phyloP scores from a whole-genome alignment of 805 yeast species.

The Saturnispora gosingensis region DNA sequence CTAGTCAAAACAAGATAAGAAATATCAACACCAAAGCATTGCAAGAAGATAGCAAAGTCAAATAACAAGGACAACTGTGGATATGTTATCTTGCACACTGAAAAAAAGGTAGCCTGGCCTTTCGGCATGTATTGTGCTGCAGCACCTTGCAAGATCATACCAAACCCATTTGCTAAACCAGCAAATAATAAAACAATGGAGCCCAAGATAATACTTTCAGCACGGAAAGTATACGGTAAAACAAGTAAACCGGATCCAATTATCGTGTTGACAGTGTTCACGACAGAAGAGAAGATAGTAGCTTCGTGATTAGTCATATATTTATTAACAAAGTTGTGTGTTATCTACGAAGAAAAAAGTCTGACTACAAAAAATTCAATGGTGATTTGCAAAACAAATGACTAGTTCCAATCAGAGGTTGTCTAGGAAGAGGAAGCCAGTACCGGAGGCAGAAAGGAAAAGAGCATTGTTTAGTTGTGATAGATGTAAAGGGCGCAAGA shows the following conservation, averaged over 20 bases:
- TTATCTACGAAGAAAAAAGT: not conserved
- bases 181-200: conserved; percentile 46
- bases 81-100: conserved; percentile 60
- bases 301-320: conserved; percentile 28
- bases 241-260: conserved; percentile 76
- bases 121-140: conserved; percentile 46
- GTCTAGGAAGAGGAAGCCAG: conserved; percentile 28
- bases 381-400: not conserved
- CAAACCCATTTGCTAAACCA: conserved; percentile 58
- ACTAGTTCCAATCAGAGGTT: conserved; percentile 4
- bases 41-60: conserved; percentile 65
- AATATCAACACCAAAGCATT: conserved; percentile 72
- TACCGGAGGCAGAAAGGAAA: conserved; percentile 30
- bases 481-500: conserved; percentile 35
- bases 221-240: conserved; percentile 60
- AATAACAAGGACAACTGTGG: conserved; percentile 63
- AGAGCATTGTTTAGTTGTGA: conserved; percentile 39
- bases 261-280: conserved; percentile 66
- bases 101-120: conserved; percentile 64
- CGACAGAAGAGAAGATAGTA: conserved; percentile 46
- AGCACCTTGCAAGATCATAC: conserved; percentile 53
- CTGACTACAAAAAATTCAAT: not conserved
- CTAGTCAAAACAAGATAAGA: conserved; percentile 68
- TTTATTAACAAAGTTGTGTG: not conserved
- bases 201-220: conserved; percentile 60